phyloP scores from a whole-genome alignment of 1,284 basidiomycete genomes.

The Apiotrichum mycotoxinovorans region DNA sequence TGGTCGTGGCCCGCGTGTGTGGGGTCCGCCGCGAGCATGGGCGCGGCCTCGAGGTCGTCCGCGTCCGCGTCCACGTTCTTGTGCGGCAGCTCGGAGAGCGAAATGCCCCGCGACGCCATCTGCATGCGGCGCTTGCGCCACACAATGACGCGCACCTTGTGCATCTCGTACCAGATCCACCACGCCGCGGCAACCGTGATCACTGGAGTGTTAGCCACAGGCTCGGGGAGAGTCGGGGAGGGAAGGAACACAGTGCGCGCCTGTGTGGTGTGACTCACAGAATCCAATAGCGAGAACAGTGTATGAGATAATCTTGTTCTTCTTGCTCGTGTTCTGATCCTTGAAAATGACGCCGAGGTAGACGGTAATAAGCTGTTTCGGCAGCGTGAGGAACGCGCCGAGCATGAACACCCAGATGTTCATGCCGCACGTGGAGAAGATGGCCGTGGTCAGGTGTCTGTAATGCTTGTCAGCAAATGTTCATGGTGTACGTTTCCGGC shows the following conservation, averaged over 20 bases:
- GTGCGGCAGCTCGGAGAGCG: conserved; percentile 9
- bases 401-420: conserved; percentile 64
- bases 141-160: conserved; percentile 66
- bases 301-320: conserved; percentile 55
- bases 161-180: conserved; percentile 76
- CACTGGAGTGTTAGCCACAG: conserved; percentile 37
- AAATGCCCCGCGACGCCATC: conserved; percentile 8
- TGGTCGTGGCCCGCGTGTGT: conserved; percentile 1
- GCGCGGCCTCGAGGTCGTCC: not conserved
- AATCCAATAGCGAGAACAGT: conserved; percentile 62
- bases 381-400: conserved; percentile 69
- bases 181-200: conserved; percentile 76
- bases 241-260: too few species aligned
- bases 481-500: not conserved
- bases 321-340: conserved; percentile 51
- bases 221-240: not conserved
- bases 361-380: conserved; percentile 69
- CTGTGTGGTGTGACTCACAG: conserved; percentile 15
- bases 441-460: conserved; percentile 55
- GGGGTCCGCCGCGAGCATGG: not conserved
- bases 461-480: not conserved
- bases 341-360: conserved; percentile 66
- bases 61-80: not conserved
- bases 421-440: conserved; percentile 78
- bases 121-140: conserved; percentile 62